Conservation (phyloP, 2,329 filamentous ascomycete species). For the Botrytis medusae region DNA sequence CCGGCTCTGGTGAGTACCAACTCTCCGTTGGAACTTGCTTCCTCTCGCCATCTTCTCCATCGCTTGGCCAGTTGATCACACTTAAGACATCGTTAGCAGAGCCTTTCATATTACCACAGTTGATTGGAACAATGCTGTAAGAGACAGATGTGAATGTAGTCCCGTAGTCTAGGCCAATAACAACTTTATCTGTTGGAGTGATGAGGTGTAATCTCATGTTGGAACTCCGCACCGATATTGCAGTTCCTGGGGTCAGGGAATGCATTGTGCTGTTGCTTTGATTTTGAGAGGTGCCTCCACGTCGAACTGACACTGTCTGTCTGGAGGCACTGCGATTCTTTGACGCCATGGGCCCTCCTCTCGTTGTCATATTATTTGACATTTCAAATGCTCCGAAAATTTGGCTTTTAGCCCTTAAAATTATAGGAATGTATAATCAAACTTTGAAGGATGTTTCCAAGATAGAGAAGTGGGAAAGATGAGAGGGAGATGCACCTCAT, state of each 20-base stretch:
- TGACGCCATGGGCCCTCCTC: not conserved
- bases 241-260: not conserved
- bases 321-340: not conserved
- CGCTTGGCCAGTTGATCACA: conserved; percentile 30
- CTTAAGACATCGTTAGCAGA: conserved; percentile 23
- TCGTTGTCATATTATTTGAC: not conserved
- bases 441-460: not conserved
- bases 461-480: no score
- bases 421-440: not conserved
- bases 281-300: not conserved
- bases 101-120: conserved; percentile 10
- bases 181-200: conserved; percentile 8
- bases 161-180: conserved; percentile 28
- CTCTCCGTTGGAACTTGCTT: conserved; percentile 30
- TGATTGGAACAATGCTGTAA: conserved; percentile 18
- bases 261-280: not conserved
- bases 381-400: not conserved
- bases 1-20: conserved; percentile 28
- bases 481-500: not conserved
- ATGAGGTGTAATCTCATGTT: not conserved
- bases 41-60: conserved; percentile 12
- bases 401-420: not conserved
- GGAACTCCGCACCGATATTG: not conserved
- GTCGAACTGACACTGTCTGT: not conserved
- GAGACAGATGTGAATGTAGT: conserved; percentile 29